A percentile compares a stretch with the other conserved stretches of the same genome.
Evolutionary conservation across 805 yeast species (phyloP).

Genomic region (Saturnispora serradocipensis): DNA sequence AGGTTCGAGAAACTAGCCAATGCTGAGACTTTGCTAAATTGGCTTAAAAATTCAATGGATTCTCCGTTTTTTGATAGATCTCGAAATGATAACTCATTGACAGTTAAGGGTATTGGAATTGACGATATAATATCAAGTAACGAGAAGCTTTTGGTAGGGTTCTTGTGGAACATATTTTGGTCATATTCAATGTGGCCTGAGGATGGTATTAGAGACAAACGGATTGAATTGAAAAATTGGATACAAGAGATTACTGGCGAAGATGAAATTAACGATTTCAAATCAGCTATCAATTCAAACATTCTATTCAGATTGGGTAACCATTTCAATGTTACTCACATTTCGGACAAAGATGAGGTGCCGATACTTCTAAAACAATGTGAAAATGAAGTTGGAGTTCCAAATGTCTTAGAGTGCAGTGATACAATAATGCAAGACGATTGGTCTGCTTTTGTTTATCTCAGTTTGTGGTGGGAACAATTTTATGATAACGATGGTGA

Average conservation of each 20-base stretch:
- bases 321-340: not conserved
- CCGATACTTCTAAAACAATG: not conserved
- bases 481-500: conserved; percentile 17
- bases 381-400: not conserved
- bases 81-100: conserved; percentile 2
- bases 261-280: not conserved
- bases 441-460: conserved; percentile 46
- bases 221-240: not conserved
- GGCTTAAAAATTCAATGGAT: conserved; percentile 3
- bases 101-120: conserved; percentile 40
- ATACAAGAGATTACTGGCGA: not conserved
- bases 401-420: not conserved
- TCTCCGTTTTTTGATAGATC: conserved; percentile 1
- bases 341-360: not conserved
- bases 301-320: not conserved
- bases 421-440: conserved; percentile 33
- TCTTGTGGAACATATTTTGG: conserved; percentile 20
- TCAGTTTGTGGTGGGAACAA: conserved; percentile 50
- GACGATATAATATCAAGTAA: conserved; percentile 35
- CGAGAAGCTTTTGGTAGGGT: conserved; percentile 35
- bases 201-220: not conserved
- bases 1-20: conserved; percentile 7
- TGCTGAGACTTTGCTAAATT: not conserved
- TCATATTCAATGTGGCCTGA: not conserved
- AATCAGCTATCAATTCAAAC: not conserved